Evolutionary conservation across 2,329 filamentous ascomycete species (phyloP).

Genomic region (Elsinoe batatas): DNA sequence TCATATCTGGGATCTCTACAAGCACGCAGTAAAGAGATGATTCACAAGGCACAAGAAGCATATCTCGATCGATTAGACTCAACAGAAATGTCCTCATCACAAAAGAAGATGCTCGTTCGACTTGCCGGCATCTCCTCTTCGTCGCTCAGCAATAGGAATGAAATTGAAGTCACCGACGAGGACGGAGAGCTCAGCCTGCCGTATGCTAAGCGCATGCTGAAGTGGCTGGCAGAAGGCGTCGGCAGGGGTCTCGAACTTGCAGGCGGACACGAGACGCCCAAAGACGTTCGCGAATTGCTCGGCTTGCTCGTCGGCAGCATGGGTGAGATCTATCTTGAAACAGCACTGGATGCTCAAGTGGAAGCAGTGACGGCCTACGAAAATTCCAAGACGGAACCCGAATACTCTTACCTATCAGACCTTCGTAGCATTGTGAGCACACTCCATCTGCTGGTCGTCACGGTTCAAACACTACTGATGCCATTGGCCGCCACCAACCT

Average conservation of each 20-base stretch:
- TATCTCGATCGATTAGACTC: slow-evolving; percentile 85
- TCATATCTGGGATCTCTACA: slow-evolving; percentile 89
- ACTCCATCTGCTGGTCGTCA: slow-evolving; percentile 85
- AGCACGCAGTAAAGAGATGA: slow-evolving; percentile 78
- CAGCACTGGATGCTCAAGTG: slow-evolving; percentile 57
- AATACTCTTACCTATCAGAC: slow-evolving; percentile 70
- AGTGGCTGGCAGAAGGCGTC: slow-evolving; percentile 92
- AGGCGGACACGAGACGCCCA: slow-evolving; percentile 77
- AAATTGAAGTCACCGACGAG: slow-evolving; percentile 83
- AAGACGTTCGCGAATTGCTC: slow-evolving; percentile 79
- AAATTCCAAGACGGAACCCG: slow-evolving; percentile 66
- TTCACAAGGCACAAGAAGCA: slow-evolving; percentile 79
- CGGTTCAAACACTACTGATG: slow-evolving; percentile 81
- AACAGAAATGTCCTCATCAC: slow-evolving; percentile 75
- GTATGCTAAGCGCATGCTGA: slow-evolving; percentile 96
- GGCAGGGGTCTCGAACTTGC: slow-evolving; percentile 85
- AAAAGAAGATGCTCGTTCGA: slow-evolving; percentile 81
- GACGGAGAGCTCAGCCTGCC: slow-evolving; percentile 73
- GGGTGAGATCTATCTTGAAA: slow-evolving; percentile 69
- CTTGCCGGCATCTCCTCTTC: slow-evolving; percentile 75
- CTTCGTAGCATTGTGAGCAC: slow-evolving; percentile 78
- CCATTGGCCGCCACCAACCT: slow-evolving; percentile 82
- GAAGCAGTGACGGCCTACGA: slow-evolving; percentile 71
- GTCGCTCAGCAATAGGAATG: slow-evolving; percentile 55
- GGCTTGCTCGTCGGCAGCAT: slow-evolving; percentile 76